Evolutionary conservation across 495 filamentous ascomycete species (phyloP), one percentile per base, ranked within the genome.

Genomic region (Coniosporium apollinis): DNA sequence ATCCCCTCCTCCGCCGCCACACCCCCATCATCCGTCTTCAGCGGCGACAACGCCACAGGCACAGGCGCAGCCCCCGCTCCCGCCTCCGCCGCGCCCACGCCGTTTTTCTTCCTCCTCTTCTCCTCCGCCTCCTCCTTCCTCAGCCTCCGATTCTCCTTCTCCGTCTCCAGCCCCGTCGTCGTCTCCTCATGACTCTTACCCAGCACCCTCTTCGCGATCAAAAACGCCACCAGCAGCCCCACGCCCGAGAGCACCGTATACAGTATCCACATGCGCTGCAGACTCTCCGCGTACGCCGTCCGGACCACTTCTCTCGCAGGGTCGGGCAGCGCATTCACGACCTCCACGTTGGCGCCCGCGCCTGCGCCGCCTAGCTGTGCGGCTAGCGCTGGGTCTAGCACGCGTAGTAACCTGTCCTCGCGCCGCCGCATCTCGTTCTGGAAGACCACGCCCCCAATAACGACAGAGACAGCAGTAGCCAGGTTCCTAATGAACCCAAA

Each of bases 361-460:
- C 46, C 54, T 13, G 46, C 50, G 2, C 63, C 62, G 20, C 52
- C 54, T 21, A 67, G 52, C 14, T 51, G 31, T 4, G 44, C 33
- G 5, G 57, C 62, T 6, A 47, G 33, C 18, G 48, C 28, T 0
- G 51, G 43, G 4, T 56, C 50, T 2, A 64, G 46, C 8, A 38
- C 22, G 29, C 9, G 9, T 15, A 31, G 19, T 17, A 61, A 32
- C 18, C 33, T 13, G 7, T 24, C 36, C 11, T 44, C 40, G 22
- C 57, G 45, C 36, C 41, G 32, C 17, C 43, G 22, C 56, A 67
- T 63, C 26, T 43, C 51, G 46, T 80, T 80, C 50, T 78, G 70
- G 56, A 91, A 91, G 19, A 93, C 71, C 2, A 85, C 79, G 10
- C 79, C 70, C 11, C 84, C 84, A 17, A 89, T 67, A 15, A 85